Conservation (phyloP, 352 stramenopile species). For the Halophytophthora batemanensis region DNA sequence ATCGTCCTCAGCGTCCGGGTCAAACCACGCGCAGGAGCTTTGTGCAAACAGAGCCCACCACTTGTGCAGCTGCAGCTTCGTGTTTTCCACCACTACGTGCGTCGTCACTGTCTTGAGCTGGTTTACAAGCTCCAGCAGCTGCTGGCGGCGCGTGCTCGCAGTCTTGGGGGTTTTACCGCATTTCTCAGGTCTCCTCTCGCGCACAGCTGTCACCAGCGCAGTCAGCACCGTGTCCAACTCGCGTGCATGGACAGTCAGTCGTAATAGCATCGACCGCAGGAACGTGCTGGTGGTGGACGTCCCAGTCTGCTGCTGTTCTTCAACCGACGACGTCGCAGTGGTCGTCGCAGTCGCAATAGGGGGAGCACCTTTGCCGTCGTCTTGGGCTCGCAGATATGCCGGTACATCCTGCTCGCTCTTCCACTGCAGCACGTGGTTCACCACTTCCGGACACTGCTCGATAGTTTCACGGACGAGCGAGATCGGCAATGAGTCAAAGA, state of each 20-base stretch:
- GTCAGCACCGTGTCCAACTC: conserved; percentile 26
- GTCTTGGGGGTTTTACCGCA: conserved; percentile 8
- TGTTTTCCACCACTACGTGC: conserved; percentile 50
- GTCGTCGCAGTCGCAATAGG: background rate
- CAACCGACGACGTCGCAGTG: background rate
- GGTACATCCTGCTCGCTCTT: conserved; percentile 66
- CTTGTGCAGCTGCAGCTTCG: conserved; percentile 74
- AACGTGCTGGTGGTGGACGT: conserved; percentile 25
- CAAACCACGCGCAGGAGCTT: conserved; percentile 64
- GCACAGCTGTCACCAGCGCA: conserved; percentile 16
- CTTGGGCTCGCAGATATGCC: conserved; percentile 27
- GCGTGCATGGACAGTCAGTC: conserved; percentile 20
- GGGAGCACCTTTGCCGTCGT: conserved; percentile 18
- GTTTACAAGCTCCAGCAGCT: conserved; percentile 46
- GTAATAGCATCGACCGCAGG: conserved; percentile 23
- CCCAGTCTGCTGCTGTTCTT: background rate
- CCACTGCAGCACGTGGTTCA: conserved; percentile 79
- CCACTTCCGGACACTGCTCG: conserved; percentile 68
- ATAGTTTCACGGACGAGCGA: conserved; percentile 76
- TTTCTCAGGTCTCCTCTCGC: conserved; percentile 13
- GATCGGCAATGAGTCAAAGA: conserved; percentile 71
- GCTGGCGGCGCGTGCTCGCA: conserved; percentile 13
- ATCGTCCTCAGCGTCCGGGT: conserved; percentile 41
- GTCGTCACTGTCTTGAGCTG: conserved; percentile 50
- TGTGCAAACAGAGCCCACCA: conserved; percentile 68